A percentile compares a stretch with the other conserved stretches of the same genome.
Conservation (phyloP, 2,329 filamentous ascomycete species). For the Pseudogymnoascus pannorum region DNA sequence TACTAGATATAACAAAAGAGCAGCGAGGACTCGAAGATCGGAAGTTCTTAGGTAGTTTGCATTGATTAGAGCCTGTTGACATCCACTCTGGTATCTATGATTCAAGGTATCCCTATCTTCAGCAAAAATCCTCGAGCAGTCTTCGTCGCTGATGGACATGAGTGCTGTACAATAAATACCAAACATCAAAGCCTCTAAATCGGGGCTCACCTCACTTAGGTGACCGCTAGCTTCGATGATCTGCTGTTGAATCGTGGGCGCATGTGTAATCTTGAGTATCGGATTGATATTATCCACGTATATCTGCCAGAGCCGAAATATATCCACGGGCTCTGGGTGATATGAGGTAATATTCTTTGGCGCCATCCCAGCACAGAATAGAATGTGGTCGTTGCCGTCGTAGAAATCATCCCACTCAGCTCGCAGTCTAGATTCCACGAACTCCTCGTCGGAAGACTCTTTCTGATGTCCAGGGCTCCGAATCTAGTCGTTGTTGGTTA, state of each 20-base stretch:
- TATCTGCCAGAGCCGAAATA: conserved; percentile 66
- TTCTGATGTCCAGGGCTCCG: conserved; percentile 26
- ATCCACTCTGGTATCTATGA: conserved; percentile 36
- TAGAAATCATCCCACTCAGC: conserved; percentile 39
- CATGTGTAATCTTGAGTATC: conserved; percentile 63
- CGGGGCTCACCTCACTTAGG: conserved; percentile 46
- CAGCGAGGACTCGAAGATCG: conserved; percentile 41
- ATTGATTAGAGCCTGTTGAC: conserved; percentile 40
- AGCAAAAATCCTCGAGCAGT: conserved; percentile 40
- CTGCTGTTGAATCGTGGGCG: conserved; percentile 59
- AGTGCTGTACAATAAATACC: conserved; percentile 58
- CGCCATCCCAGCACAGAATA: conserved; percentile 42
- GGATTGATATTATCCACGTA: conserved; percentile 71
- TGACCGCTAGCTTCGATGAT: conserved; percentile 56
- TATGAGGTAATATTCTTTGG: conserved; percentile 45
- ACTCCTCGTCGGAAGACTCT: conserved; percentile 29
- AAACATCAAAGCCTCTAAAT: conserved; percentile 55
- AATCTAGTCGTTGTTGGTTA: conserved; percentile 22
- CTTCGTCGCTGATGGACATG: conserved; percentile 46
- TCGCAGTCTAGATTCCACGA: conserved; percentile 33
- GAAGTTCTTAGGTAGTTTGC: conserved; percentile 34
- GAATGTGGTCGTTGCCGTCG: conserved; percentile 39
- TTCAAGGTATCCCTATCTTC: conserved; percentile 33
- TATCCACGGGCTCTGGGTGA: conserved; percentile 58
- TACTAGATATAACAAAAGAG: conserved; percentile 47